Evolutionary conservation across 345 rosid genomes (phyloP), one percentile per base, ranked within the genome.

Genomic region (Camelina neglecta): DNA sequence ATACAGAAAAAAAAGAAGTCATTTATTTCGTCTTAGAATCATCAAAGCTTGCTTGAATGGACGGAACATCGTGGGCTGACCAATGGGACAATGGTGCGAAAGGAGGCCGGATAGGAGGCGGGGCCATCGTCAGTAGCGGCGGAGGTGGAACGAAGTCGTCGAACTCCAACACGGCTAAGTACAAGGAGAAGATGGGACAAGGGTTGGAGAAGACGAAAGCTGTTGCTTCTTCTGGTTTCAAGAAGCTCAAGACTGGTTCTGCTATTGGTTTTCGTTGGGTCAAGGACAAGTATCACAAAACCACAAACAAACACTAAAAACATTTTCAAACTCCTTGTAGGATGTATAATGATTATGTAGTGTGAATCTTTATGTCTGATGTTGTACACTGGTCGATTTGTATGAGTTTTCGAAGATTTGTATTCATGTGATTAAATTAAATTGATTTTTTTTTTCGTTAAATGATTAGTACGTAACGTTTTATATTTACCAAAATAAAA

Each of bases 31-130:
- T 21, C n/a, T 42, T 6, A 12, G n/a, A 42, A 12, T 42, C 48
- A 42, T 12, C 48, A 42, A 12, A 42, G 48, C 48, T n/a, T 29
- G 31, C 5, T 29, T 29, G 15, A 48, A 77, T 77, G 76, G 53
- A 65, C 76, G 93, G 84, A 26, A 51, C 92, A 56, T 87, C 97
- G 1, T 93, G 97, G 97, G 96, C 96, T 0, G 98, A 91, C 67
- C 97, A 93, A 31, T 93, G 98, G 96, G 96, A 88, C 73, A 49
- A 81, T 81, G 18, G 74, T 38, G 44, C 50, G 39, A 80, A 44
- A 13, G 79, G 79, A 69, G 73, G 67, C 15, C 76, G 53, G 3
- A 47, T 8, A 8, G 57, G 31, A 4, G 68, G 71, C 48, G 62
- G 81, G 48, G 79, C 77, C 60, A 77, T 60, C 67, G 72, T 50